Conservation (phyloP, 352 stramenopile genomes). For the Hyaloperonospora brassicae region DNA sequence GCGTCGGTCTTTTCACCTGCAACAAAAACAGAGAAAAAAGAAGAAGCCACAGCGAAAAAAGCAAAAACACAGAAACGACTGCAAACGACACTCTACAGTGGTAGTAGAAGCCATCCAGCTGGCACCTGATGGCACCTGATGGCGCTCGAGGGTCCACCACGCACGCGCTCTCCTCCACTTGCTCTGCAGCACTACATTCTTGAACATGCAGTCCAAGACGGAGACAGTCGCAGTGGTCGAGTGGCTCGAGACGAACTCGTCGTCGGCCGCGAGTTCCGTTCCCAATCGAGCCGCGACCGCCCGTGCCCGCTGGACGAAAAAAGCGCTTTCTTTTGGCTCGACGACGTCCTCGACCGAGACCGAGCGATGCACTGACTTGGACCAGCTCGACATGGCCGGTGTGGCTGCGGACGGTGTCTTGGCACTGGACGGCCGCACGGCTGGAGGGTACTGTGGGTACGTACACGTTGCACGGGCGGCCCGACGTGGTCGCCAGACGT, state of each 20-base stretch:
- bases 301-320: slow-evolving; percentile 20
- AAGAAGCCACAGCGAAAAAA: too few relatives aligned
- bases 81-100: too few relatives aligned
- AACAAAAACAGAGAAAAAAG: too few relatives aligned
- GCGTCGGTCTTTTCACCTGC: too few relatives aligned
- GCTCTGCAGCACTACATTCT: too few relatives aligned
- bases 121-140: too few relatives aligned
- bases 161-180: too few relatives aligned
- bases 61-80: too few relatives aligned
- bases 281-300: not conserved
- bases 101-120: too few relatives aligned
- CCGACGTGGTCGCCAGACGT: slow-evolving; percentile 5
- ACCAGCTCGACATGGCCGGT: slow-evolving; percentile 24
- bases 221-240: too few relatives aligned
- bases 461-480: slow-evolving; percentile 24
- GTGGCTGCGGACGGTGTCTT: slow-evolving; percentile 14
- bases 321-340: slow-evolving; percentile 22
- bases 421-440: slow-evolving; percentile 12
- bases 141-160: too few relatives aligned
- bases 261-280: slow-evolving; percentile 13
- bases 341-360: slow-evolving; percentile 12
- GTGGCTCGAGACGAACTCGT: slow-evolving; percentile 9
- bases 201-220: too few relatives aligned
- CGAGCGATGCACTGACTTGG: slow-evolving; percentile 24
- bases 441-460: slow-evolving; percentile 31